phyloP scores from a whole-genome alignment of 768 basidiomycete genomes.

The Tylopilus plumbeoviolaceoides region DNA sequence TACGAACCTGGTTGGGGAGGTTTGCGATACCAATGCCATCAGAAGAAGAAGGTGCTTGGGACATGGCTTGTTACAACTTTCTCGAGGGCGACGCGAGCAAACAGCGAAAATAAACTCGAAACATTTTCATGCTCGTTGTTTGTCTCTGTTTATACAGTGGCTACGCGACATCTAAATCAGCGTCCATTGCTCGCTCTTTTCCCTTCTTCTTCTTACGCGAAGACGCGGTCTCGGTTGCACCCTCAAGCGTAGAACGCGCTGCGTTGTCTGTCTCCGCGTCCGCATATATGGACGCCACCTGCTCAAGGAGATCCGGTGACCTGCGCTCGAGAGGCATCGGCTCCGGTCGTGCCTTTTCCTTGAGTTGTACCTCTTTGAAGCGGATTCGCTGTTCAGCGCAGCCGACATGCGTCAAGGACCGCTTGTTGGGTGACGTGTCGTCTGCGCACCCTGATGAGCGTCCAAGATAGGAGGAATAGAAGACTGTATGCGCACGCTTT shows the following conservation, averaged over 20 bases:
- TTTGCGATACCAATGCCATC: slow-evolving; percentile 95
- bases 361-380: slow-evolving; percentile 69
- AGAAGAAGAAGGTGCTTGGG: slow-evolving; percentile 37
- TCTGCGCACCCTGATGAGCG: slow-evolving; percentile 29
- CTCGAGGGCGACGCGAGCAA: slow-evolving; percentile 20
- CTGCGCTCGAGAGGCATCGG: slow-evolving; percentile 3
- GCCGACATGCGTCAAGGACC: slow-evolving; percentile 51
- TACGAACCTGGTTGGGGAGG: slow-evolving; percentile 91
- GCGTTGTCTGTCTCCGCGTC: slow-evolving; percentile 9
- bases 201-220: slow-evolving; percentile 22
- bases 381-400: slow-evolving; percentile 64
- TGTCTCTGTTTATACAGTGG: slow-evolving; percentile 27
- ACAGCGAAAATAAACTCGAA: slow-evolving; percentile 14
- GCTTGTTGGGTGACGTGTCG: slow-evolving; percentile 44
- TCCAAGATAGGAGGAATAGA: neutral
- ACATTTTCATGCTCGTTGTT: slow-evolving; percentile 25
- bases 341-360: slow-evolving; percentile 34
- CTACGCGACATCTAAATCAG: slow-evolving; percentile 4
- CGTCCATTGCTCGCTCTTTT: slow-evolving; percentile 28
- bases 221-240: neutral
- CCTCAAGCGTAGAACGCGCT: slow-evolving; percentile 1
- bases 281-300: slow-evolving; percentile 17
- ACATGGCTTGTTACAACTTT: slow-evolving; percentile 21
- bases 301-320: slow-evolving; percentile 14
- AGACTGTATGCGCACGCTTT: slow-evolving; percentile 42